These are phyloP conservation scores for Pythium aphanidermatum DNA, from an alignment of 352 stramenopile genomes.

Conservation along the genomic window DNA sequence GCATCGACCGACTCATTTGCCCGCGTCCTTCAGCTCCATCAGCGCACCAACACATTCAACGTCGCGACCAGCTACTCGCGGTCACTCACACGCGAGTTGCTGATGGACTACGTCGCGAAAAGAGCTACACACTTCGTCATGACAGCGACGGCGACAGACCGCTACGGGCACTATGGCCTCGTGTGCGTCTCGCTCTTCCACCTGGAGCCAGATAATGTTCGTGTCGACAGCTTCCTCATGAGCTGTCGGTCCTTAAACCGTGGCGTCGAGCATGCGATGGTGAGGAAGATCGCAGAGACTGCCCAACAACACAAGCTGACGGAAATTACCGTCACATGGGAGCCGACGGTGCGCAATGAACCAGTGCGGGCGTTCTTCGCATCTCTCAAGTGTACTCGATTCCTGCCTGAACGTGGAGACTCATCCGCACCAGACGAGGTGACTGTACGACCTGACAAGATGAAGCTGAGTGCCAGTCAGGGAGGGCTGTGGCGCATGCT, in stretches of 20 bases:
- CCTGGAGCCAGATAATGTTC: neutral
- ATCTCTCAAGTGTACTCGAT: slow-evolving; percentile 13
- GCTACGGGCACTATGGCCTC: slow-evolving; percentile 71
- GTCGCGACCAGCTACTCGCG: slow-evolving; percentile 48
- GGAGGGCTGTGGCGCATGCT: slow-evolving; percentile 5
- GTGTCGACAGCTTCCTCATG: slow-evolving; percentile 56
- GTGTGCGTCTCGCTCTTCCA: slow-evolving; percentile 44
- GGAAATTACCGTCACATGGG: slow-evolving; percentile 37
- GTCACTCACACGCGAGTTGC: slow-evolving; percentile 20
- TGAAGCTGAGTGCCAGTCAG: neutral
- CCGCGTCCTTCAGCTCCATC: slow-evolving; percentile 54
- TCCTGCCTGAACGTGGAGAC: neutral
- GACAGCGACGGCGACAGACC: slow-evolving; percentile 58
- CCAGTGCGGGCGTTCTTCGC: slow-evolving; percentile 51
- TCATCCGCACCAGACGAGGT: too few species aligned
- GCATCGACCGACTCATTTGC: slow-evolving; percentile 12
- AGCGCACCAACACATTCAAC: slow-evolving; percentile 74
- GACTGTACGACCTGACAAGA: slow-evolving; percentile 7
- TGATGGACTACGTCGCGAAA: slow-evolving; percentile 24
- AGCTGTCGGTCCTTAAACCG: slow-evolving; percentile 69
- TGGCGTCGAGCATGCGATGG: slow-evolving; percentile 63
- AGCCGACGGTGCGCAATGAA: slow-evolving; percentile 62
- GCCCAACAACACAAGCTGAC: slow-evolving; percentile 11
- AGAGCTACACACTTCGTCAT: slow-evolving; percentile 21
- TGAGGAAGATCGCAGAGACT: slow-evolving; percentile 36